phyloP scores from a whole-genome alignment of 176 grass and related monocot species.

The Aechmea fasciata region DNA sequence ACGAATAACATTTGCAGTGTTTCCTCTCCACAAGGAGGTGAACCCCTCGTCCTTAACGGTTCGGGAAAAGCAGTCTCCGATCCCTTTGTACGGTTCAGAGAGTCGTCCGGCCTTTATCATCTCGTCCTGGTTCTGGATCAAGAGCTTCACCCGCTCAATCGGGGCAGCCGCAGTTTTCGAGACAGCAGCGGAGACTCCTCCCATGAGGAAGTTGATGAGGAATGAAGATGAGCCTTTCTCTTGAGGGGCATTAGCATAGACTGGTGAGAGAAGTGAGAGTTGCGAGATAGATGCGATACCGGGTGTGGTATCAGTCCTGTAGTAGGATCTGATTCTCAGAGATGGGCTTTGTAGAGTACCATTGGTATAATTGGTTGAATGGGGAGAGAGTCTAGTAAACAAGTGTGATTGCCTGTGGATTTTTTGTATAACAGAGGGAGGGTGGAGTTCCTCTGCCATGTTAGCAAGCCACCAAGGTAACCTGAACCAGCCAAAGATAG shows the following conservation, averaged over 20 bases:
- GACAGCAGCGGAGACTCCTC: slow-evolving; percentile 11
- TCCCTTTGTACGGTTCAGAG: slow-evolving; percentile 17
- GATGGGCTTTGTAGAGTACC: not conserved
- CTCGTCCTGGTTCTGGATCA: slow-evolving; percentile 18
- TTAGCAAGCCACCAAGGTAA: not conserved
- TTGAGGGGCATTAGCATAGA: slow-evolving; percentile 6
- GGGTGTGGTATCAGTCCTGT: not conserved
- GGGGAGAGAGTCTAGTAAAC: not conserved
- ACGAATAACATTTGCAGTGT: slow-evolving; percentile 13
- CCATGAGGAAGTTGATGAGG: slow-evolving; percentile 11
- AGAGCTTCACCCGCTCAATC: slow-evolving; percentile 12
- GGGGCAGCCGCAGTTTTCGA: slow-evolving; percentile 14
- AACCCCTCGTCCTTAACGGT: slow-evolving; percentile 8
- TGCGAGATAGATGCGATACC: not conserved
- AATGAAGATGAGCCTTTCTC: slow-evolving; percentile 1
- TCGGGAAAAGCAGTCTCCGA: slow-evolving; percentile 6
- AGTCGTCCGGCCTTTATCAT: slow-evolving; percentile 12
- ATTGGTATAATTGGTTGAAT: not conserved
- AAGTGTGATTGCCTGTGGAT: not conserved
- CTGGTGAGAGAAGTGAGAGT: not conserved
- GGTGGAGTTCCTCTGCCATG: not conserved
- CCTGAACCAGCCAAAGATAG: not conserved
- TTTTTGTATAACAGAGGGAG: not conserved
- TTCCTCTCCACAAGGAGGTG: slow-evolving; percentile 5
- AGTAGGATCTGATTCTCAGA: not conserved